Evolutionary conservation across 2,329 filamentous ascomycete species (phyloP), one percentile per base, ranked within the genome.

Genomic region (Diaporthe ampelina): DNA sequence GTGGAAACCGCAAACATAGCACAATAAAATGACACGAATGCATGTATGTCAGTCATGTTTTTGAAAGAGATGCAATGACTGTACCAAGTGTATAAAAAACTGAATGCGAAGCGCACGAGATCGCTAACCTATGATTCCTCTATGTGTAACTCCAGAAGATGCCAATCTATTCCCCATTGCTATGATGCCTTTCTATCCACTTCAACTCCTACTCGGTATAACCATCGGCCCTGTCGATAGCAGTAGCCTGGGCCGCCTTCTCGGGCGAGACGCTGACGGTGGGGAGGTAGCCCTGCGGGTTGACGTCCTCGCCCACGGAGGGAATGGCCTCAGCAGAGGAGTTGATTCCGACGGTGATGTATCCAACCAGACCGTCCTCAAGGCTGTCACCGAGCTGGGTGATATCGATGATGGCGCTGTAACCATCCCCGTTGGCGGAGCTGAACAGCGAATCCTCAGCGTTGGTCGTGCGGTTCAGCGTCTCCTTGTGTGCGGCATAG

Each of bases 341-440:
- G 77, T 88, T 84, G 61, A 90, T 84, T 10, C 85, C 88, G 61
- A 89, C 78, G 0, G 84, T 84, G 75, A 89, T 85, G 87, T 88
- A 90, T 43, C 83, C 85, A 67, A 90, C 81, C 48, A 90, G 77
- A 37, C 88, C 88, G 70, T 89, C 88, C 2, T 80, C 76, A 1
- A 87, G 78, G 52, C 82, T 81, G 50, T 90, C 86, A 26, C 89
- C 89, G 4, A 92, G 83, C 50, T 43, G 83, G n/a, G 88, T 85
- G 77, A 91, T 91, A 78, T 91, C 85, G 72, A 90, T 80, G 77
- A 91, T 84, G 0, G 90, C 90, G 70, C 77, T 21, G 74, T 65
- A 72, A 68, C 77, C 50, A 76, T 77, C 75, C 86, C 84, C 79
- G 85, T 81, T 35, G 84, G 79, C 50, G 87, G 84, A 50, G 89